Percentiles rank a stretch among this genome's conserved stretches.
phyloP scores from a whole-genome alignment of 2,329 filamentous ascomycete species.

The Aspergillus sp. region DNA sequence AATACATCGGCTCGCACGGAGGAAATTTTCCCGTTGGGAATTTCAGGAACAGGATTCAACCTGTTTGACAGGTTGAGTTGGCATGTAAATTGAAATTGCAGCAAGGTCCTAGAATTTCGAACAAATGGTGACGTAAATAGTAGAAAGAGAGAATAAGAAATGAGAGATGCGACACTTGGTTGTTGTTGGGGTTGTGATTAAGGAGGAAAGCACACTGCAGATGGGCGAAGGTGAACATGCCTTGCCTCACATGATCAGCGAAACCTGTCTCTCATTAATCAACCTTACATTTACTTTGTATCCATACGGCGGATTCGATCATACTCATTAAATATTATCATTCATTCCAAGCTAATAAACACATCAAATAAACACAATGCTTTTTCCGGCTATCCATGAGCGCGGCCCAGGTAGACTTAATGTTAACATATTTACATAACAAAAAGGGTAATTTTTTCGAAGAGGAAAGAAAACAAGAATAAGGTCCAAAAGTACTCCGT shows the following conservation, averaged over 20 bases:
- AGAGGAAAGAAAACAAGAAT: no score
- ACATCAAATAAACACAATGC: not conserved
- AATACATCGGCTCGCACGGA: not conserved
- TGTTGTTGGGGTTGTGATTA: no score
- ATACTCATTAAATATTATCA: not conserved
- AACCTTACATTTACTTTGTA: no score
- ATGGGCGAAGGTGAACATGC: no score
- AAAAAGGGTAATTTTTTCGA: not conserved
- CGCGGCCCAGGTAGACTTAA: not conserved
- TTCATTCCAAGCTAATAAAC: not conserved
- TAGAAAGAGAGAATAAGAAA: no score
- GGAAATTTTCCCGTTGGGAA: not conserved
- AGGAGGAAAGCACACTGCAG: no score
- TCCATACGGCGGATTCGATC: no score
- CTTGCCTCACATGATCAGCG: not conserved
- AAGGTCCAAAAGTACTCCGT: not conserved
- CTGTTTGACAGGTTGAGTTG: no score
- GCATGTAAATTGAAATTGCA: no score
- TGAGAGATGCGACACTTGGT: no score
- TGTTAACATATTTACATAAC: not conserved
- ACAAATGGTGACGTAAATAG: no score
- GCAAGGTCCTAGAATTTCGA: no score
- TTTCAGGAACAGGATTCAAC: not conserved
- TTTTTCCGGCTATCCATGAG: not conserved
- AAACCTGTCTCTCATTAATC: not conserved